A percentile compares a stretch with the other conserved stretches of the same genome.
Evolutionary conservation across 345 rosid genomes (phyloP).

Genomic region (Lepidium didymum): DNA sequence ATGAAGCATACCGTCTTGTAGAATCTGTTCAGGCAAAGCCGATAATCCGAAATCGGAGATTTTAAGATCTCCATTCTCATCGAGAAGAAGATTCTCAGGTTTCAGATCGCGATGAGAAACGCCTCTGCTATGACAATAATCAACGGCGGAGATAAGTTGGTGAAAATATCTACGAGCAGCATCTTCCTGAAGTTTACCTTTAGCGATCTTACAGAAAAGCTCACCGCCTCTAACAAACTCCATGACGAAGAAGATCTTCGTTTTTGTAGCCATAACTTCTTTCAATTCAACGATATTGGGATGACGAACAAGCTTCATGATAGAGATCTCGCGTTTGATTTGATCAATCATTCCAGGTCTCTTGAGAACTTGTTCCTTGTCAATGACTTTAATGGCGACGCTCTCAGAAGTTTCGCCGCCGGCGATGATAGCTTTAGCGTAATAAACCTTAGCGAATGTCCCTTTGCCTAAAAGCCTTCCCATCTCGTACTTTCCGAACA

Average conservation of each 20-base stretch:
- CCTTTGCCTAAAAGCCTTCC: conserved; percentile 78
- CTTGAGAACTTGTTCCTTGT: conserved; percentile 42
- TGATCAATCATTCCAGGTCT: conserved; percentile 61
- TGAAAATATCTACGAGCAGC: conserved; percentile 59
- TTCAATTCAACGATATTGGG: conserved; percentile 59
- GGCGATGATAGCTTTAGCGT: conserved; percentile 36
- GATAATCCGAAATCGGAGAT: conserved; percentile 88
- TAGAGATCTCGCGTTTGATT: conserved; percentile 66
- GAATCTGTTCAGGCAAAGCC: conserved; percentile 61
- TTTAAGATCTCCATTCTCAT: conserved; percentile 63
- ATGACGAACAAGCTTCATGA: conserved; percentile 70
- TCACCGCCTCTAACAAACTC: conserved; percentile 79
- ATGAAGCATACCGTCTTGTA: conserved; percentile 70
- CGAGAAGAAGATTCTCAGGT: conserved; percentile 73
- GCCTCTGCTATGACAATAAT: conserved; percentile 77
- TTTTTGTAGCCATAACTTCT: conserved; percentile 73
- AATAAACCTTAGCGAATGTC: conserved; percentile 74
- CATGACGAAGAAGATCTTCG: conserved; percentile 75
- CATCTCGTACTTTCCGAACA: conserved; percentile 67
- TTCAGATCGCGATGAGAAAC: conserved; percentile 81
- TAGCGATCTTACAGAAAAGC: conserved; percentile 50
- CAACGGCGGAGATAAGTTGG: conserved; percentile 66
- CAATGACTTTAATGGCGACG: conserved; percentile 67
- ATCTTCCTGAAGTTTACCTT: conserved; percentile 56
- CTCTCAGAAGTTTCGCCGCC: conserved; percentile 32